Evolutionary conservation across 768 basidiomycete genomes (phyloP), one percentile per base, ranked within the genome.

Genomic region (Dictyophora rubrovolvata): DNA sequence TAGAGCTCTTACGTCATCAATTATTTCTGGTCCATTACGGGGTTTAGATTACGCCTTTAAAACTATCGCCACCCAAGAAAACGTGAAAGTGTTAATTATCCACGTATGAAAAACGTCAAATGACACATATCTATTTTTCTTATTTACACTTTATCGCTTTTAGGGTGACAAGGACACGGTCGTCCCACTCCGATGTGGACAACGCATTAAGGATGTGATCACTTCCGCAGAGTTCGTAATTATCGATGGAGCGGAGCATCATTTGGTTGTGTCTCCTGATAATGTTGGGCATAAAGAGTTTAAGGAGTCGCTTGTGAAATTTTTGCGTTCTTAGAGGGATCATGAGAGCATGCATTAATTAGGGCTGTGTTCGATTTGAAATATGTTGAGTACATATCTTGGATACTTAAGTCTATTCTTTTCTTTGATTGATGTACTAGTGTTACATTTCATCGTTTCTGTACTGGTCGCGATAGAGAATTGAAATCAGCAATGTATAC

Each of bases 31-130:
- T 2, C 68, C 69, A 0, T 59, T 70, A 2, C 56, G 65, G 5
- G 67, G 63, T 4, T 61, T 68, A 7, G 57, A 68, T 14, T 56
- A 62, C 22, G 65, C 68, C 1, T 71, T 61, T 60, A 61, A 62
- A 46, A 61, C 56, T 50, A 54, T 69, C 14, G 62, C 65, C 20
- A 54, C 37, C 10, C 57, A 18, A 11, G 33, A 48, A 16, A 50
- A 52, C 16, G 20, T 65, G 35, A 55, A 63, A 14, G 42, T 56
- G 16, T 54, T 65, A 17, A 57, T 63, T n/a, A 53, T 64, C 22
- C 63, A 65, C 49, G 61, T 61, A 36, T 12, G 55, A 23, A 59
- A 16, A 23, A 5, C 6, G n/a, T 9, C 10, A 5, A 63, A 20
- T 42, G n/a, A n/a, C n/a, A n/a, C n/a, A n/a, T n/a, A n/a, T 42